These are phyloP conservation scores for Onygenales sp. DNA, from an alignment of 2,329 filamentous ascomycete species.

Conservation along the genomic window DNA sequence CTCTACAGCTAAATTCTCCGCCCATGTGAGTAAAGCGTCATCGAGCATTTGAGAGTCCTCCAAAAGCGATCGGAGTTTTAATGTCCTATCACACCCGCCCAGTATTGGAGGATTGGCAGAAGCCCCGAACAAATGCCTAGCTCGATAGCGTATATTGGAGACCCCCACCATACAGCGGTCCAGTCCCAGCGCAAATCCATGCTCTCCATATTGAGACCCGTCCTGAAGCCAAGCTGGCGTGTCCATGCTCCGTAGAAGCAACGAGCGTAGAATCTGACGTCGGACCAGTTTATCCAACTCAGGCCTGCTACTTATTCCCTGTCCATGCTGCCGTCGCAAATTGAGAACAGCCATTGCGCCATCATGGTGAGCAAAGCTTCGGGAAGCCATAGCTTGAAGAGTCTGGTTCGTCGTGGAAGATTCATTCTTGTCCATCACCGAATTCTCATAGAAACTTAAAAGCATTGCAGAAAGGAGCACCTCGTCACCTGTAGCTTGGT, in stretches of 20 bases:
- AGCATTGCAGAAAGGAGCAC: not conserved
- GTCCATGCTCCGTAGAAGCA: not conserved
- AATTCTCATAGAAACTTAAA: conserved; percentile 1
- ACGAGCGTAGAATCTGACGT: not conserved
- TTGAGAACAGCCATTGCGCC: not conserved
- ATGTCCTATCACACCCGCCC: not conserved
- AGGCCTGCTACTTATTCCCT: not conserved
- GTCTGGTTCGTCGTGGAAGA: not conserved
- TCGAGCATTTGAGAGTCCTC: not conserved
- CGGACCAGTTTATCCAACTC: conserved; percentile 1
- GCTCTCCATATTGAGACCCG: not conserved
- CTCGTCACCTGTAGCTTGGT: not conserved
- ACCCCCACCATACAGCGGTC: not conserved
- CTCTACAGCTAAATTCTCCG: not conserved
- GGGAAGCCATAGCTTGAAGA: not conserved
- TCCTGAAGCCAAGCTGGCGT: not conserved
- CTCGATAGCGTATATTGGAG: not conserved
- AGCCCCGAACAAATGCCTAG: not conserved
- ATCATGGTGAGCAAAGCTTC: conserved; percentile 1
- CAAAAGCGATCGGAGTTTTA: not conserved
- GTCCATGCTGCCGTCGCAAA: not conserved
- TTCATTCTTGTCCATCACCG: not conserved
- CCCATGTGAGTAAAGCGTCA: not conserved
- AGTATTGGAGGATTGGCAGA: not conserved
- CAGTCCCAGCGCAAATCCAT: not conserved